Base-by-base conservation (phyloP, 768 basidiomycete genomes). In the Peribolospora baueri region DNA sequence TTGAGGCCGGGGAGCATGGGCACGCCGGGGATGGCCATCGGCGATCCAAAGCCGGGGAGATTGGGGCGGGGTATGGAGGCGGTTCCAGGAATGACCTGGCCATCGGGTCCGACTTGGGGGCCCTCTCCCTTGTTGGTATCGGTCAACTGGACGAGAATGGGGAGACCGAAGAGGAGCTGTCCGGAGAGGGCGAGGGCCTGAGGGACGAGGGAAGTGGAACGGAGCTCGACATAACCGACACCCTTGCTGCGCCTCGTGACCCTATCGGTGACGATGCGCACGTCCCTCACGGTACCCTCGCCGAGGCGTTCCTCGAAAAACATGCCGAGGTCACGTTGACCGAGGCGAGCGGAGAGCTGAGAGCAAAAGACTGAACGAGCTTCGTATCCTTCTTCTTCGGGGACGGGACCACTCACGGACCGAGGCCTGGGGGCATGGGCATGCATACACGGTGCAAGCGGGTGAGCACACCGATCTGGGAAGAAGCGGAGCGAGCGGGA, bases 261-360 rank as follows among this genome's bases (percentile, higher is more conserved):
- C 62, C 90, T 75, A 64, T 98, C 93, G 1, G 88, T 91, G 42
- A 98, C 93, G 64, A 98, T 88, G 57, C 88, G 74, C 38, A 91
- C 84, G 64, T 98, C 93, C 73, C 90, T 80, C 5, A 98, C 93
- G 14, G 83, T 78, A 43, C 81, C 81, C 70, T 87, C 84, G 25
- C 90, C 91, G 48, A 95, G 74, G 67, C 90, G 85, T 66, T 91
- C 84, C 73, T 97, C 91, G 65, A 98, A 97, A 73, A 98, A 98
- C 70, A 88, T 84, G 61, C 90, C 90, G 70, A 98, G 73, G 72
- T 98, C 93, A 67, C 87, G 79, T 63, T 90, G 87, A 57, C 90
- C 95, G 67, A 97, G 78, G 65, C 87, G 81, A 58, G 88, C 87
- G 63, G 93, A 86, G 66, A 98, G 80, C 71, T 97, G 93, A 63